Evolutionary conservation across 768 basidiomycete species (phyloP), one percentile per base, ranked within the genome.

Genomic region (Punctularia strigosozonata): DNA sequence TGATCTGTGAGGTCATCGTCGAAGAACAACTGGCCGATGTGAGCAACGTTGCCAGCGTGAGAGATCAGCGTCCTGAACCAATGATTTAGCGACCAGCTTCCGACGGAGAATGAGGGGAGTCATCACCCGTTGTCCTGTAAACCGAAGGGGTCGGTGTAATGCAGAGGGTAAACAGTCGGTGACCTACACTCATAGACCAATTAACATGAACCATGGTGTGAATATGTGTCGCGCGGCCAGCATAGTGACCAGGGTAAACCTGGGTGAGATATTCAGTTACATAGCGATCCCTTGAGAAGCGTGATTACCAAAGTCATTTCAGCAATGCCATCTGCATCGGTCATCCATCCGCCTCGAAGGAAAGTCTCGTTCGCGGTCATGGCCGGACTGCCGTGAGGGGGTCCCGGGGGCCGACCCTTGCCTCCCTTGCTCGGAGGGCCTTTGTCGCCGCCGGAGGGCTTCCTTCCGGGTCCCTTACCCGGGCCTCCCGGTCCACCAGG

Each of bases 21-120:
- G 50, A 65, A 65, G 55, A 63, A 66, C 10, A 65, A 45, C 36
- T 59, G 61, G 5, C 65, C 65, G 31, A 54, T 48, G 44, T 65
- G 64, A 6, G 49, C 36, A 6, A 58, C 49, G 1, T 40, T 52
- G n/a, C 57, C 58, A 2, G 53, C 42, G 25, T 41, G 44, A 2
- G 62, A 56, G 23, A 55, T 39, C 21, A 59, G 45, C 1, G 60
- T 57, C 10, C 55, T 55, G 32, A 24, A n/a, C n/a, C n/a, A n/a
- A n/a, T n/a, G n/a, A n/a, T n/a, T n/a, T n/a, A n/a, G n/a, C n/a
- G n/a, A n/a, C n/a, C n/a, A n/a, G n/a, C n/a, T n/a, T n/a, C n/a
- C n/a, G n/a, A n/a, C n/a, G n/a, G n/a, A n/a, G n/a, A n/a, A n/a
- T n/a, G n/a, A n/a, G n/a, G n/a, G n/a, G n/a, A n/a, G n/a, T n/a